These are phyloP conservation scores for Alternaria ethzedia DNA, from an alignment of 2,329 filamentous ascomycete species.

Conservation along the genomic window DNA sequence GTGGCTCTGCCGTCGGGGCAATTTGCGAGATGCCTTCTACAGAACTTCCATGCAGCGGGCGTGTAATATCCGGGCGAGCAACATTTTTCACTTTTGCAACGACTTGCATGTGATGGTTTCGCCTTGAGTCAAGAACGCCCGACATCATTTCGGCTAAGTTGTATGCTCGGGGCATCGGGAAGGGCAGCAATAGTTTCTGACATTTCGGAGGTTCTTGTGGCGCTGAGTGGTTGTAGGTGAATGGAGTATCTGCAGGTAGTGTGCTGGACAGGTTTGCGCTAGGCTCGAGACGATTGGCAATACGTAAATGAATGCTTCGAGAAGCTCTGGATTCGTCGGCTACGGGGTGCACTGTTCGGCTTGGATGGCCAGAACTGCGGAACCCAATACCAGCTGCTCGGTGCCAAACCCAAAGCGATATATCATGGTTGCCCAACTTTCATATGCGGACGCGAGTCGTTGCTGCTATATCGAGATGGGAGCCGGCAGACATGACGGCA, in stretches of 20 bases:
- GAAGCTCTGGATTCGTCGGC: slow-evolving; percentile 29
- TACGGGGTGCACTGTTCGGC: not conserved
- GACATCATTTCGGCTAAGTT: slow-evolving; percentile 13
- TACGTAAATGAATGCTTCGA: slow-evolving; percentile 37
- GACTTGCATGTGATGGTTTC: slow-evolving; percentile 17
- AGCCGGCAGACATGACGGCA: slow-evolving; percentile 30
- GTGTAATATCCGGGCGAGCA: slow-evolving; percentile 4
- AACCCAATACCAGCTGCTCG: slow-evolving; percentile 3
- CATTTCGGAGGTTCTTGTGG: not conserved
- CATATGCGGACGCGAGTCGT: slow-evolving; percentile 5
- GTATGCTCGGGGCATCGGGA: slow-evolving; percentile 9
- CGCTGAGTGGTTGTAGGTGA: slow-evolving; percentile 2
- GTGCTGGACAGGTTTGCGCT: slow-evolving; percentile 16
- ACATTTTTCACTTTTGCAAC: not conserved
- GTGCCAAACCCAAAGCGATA: slow-evolving; percentile 13
- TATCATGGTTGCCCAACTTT: slow-evolving; percentile 16
- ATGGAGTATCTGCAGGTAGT: slow-evolving; percentile 5
- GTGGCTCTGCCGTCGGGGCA: slow-evolving; percentile 14
- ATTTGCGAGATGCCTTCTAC: slow-evolving; percentile 6
- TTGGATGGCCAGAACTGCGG: slow-evolving; percentile 5
- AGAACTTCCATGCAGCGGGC: slow-evolving; percentile 3
- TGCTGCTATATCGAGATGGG: slow-evolving; percentile 5
- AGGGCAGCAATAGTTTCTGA: not conserved
- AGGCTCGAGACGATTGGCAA: slow-evolving; percentile 30
- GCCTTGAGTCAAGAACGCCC: slow-evolving; percentile 10